Evolutionary conservation across 768 basidiomycete genomes (phyloP).

Genomic region (Termitomyces sp.): DNA sequence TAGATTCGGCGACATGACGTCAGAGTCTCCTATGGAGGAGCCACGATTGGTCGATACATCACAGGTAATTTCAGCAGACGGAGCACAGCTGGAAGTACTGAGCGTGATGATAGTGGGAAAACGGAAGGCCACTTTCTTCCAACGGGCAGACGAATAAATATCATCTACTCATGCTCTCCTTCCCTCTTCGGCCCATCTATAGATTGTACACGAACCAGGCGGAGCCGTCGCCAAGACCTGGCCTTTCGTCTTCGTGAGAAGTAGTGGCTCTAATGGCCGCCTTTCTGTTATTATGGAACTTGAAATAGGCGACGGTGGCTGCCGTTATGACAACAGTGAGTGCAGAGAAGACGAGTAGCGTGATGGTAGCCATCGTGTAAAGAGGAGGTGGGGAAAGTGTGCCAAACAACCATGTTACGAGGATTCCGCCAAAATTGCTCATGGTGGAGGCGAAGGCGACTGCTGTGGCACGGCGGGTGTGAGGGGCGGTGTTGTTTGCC

Average conservation of each 20-base stretch:
- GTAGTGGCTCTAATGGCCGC: conserved; percentile 30
- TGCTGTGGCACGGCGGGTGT: conserved; percentile 54
- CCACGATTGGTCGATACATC: too few relatives aligned
- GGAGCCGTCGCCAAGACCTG: conserved; percentile 46
- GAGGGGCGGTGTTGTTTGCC: conserved; percentile 60
- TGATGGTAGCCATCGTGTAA: conserved; percentile 48
- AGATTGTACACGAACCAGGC: conserved; percentile 56
- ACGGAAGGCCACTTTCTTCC: too few relatives aligned
- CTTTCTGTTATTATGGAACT: conserved; percentile 46
- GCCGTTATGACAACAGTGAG: conserved; percentile 34
- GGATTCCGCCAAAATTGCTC: conserved; percentile 59
- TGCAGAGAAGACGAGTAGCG: conserved; percentile 38
- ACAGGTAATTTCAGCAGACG: too few relatives aligned
- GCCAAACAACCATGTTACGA: conserved; percentile 60
- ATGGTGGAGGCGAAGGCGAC: conserved; percentile 57
- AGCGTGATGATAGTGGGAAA: too few relatives aligned
- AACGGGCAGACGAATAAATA: too few relatives aligned
- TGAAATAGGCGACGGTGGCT: conserved; percentile 40
- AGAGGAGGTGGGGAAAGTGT: conserved; percentile 45
- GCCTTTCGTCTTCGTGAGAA: conserved; percentile 33
- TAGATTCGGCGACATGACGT: too few relatives aligned
- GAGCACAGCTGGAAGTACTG: too few relatives aligned
- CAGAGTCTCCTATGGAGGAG: too few relatives aligned
- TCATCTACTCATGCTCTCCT: background rate
- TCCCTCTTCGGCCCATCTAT: conserved; percentile 17